Evolutionary conservation across 345 rosid genomes (phyloP).

Genomic region (Luvunga scandens): DNA sequence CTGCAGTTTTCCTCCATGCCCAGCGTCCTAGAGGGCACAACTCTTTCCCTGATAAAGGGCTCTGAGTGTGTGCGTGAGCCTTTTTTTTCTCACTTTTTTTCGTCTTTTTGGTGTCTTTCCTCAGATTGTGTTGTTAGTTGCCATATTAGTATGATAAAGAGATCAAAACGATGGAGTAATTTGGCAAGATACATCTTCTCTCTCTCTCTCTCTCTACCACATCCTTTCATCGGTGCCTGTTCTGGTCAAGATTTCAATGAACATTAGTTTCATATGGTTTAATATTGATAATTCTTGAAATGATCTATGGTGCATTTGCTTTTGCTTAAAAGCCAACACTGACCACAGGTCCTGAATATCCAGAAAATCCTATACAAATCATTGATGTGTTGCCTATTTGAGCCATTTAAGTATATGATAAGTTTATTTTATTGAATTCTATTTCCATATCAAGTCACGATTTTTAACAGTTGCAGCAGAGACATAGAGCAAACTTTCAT

Average conservation of each 20-base stretch:
- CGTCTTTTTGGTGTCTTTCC: neutral
- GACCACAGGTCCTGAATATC: no score
- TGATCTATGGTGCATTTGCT: no score
- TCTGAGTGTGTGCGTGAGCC: no score
- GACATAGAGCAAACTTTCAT: neutral
- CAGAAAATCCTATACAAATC: no score
- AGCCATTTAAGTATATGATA: neutral
- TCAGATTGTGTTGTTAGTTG: neutral
- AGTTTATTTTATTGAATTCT: neutral
- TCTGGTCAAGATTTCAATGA: neutral
- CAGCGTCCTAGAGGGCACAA: neutral
- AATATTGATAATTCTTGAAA: no score
- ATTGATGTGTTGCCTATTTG: neutral
- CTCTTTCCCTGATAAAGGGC: neutral
- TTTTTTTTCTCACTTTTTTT: no score
- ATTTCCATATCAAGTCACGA: neutral
- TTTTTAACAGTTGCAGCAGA: neutral
- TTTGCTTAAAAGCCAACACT: no score
- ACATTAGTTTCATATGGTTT: neutral
- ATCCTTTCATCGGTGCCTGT: neutral
- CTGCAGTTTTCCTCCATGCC: neutral
- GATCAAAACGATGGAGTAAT: neutral
- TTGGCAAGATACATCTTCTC: neutral
- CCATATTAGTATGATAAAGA: neutral
- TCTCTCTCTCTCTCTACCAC: neutral